These are phyloP conservation scores for Paramecium sonneborni DNA, from an alignment of 73 alveolate genomes.

Conservation along the genomic window DNA sequence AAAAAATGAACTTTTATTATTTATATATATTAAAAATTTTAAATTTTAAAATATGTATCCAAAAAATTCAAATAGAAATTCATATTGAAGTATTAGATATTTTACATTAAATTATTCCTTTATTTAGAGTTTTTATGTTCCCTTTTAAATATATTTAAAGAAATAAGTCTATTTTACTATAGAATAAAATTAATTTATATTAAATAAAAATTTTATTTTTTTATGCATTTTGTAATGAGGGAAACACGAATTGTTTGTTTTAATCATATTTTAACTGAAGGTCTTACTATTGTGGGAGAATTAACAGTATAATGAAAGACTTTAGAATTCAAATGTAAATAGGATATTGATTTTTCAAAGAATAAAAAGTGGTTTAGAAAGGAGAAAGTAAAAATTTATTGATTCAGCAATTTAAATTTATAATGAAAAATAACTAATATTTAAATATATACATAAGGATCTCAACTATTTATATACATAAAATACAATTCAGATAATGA, in stretches of 20 bases:
- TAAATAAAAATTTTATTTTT: not conserved
- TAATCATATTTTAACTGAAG: not conserved
- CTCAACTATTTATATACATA: not conserved
- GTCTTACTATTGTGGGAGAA: not conserved
- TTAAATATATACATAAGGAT: not conserved
- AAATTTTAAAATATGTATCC: too few species aligned
- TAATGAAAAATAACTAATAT: not conserved
- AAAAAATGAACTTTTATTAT: not conserved
- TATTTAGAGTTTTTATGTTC: not conserved
- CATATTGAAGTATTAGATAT: constrained; percentile 13
- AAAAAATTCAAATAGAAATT: constrained; percentile 13
- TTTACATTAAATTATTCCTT: not conserved
- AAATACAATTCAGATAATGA: not conserved
- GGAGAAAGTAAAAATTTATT: not conserved
- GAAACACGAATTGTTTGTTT: not conserved
- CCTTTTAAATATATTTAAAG: not conserved
- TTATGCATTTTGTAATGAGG: not conserved
- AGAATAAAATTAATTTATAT: not conserved
- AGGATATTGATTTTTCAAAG: not conserved
- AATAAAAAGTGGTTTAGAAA: not conserved
- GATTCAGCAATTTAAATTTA: not conserved
- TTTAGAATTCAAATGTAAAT: not conserved
- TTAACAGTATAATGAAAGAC: not conserved
- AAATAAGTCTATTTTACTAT: not conserved
- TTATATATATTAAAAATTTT: not conserved